phyloP scores from a whole-genome alignment of 2,329 filamentous ascomycete species.

The Botryotinia calthae region DNA sequence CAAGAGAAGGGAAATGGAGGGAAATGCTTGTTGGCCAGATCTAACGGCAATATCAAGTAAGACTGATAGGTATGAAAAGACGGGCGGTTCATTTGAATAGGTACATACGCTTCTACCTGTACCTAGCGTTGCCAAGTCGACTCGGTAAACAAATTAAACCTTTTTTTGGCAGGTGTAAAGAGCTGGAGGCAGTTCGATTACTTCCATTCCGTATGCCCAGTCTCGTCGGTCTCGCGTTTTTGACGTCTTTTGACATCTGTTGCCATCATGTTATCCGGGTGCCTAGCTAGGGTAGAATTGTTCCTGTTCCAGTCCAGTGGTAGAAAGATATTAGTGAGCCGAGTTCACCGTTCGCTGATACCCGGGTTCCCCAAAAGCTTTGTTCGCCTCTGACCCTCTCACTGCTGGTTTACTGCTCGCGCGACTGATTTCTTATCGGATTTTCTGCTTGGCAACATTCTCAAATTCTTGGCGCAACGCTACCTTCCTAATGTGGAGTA shows the following conservation, averaged over 20 bases:
- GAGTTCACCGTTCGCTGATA: neutral
- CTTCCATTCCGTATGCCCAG: neutral
- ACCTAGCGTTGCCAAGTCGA: conserved; percentile 4
- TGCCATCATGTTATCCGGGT: neutral
- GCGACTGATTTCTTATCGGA: conserved; percentile 9
- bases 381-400: neutral
- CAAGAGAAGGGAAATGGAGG: neutral
- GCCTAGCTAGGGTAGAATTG: neutral
- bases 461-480: neutral
- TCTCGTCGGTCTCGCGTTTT: neutral
- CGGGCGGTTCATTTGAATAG: neutral
- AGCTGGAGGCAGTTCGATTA: neutral
- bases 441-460: neutral
- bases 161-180: conserved; percentile 7
- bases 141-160: neutral
- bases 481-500: conserved; percentile 17
- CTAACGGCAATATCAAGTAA: neutral
- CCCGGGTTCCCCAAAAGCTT: neutral
- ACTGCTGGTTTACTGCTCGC: neutral
- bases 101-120: neutral
- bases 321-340: neutral
- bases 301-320: conserved; percentile 11
- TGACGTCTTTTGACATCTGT: neutral
- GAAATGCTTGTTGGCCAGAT: neutral
- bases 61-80: neutral